Evolutionary conservation across 1,139 yeast species (phyloP).

Genomic region (Maudiozyma humilis): DNA sequence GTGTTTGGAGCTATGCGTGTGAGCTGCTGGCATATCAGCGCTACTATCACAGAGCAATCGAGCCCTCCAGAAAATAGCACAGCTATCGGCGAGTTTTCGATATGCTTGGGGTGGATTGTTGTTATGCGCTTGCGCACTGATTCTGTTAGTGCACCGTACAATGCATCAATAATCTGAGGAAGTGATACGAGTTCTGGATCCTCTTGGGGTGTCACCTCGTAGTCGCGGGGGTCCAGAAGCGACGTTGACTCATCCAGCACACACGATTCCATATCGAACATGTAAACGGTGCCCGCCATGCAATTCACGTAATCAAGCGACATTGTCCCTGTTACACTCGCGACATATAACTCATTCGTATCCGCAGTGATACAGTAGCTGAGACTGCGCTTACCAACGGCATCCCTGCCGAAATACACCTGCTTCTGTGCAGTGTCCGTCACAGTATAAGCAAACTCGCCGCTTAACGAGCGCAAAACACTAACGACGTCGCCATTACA

Average conservation of each 20-base stretch:
- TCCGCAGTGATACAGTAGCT: constrained; percentile 35
- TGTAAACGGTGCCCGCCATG: constrained; percentile 41
- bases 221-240: constrained; percentile 11
- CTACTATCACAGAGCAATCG: constrained; percentile 78
- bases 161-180: constrained; percentile 13
- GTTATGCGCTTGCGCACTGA: constrained; percentile 47
- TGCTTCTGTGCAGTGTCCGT: constrained; percentile 34
- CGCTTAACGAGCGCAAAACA: constrained; percentile 37
- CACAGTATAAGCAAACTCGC: constrained; percentile 72
- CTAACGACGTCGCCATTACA: background rate
- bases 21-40: constrained; percentile 28
- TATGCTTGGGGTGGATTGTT: constrained; percentile 51
- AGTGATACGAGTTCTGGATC: constrained; percentile 15
- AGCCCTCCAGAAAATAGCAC: constrained; percentile 88
- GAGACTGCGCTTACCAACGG: constrained; percentile 72
- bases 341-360: constrained; percentile 34
- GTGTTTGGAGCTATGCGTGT: constrained; percentile 16
- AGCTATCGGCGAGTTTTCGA: constrained; percentile 39
- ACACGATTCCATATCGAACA: constrained; percentile 30
- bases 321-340: constrained; percentile 38
- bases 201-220: constrained; percentile 15
- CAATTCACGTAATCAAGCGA: constrained; percentile 42
- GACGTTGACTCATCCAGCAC: constrained; percentile 12
- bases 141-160: constrained; percentile 30
- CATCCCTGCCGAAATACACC: constrained; percentile 77